Evolutionary conservation across 768 basidiomycete species (phyloP), one percentile per base, ranked within the genome.

Genomic region (Boletus sp.): DNA sequence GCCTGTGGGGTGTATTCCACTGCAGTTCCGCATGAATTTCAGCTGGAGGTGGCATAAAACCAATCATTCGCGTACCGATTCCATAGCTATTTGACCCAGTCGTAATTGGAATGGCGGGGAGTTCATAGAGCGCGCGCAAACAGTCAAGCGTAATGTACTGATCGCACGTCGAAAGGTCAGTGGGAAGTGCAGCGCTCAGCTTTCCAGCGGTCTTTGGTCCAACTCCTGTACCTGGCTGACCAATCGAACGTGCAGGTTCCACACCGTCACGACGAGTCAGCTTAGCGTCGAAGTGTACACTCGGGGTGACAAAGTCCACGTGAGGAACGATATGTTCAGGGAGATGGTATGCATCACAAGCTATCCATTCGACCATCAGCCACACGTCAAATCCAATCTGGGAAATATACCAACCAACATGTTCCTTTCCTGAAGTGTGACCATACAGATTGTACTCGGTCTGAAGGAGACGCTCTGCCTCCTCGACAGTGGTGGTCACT

Each of bases 1-100:
- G 69, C 64, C 49, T 72, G 50, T 12, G 73, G 74, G 8, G 71
- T 70, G 47, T 63, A 74, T 47, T 74, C 73, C 51, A 72, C 71
- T 71, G 30, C 8, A 35, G 15, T 32, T 44, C 18, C 3, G 7
- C 32, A 17, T 17, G 17, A 46, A 11, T 44, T 1, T 47, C 37
- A 50, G n/a, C 17, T 10, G 18, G 33, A 39, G 11, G 48, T 30
- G 48, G 10, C 35, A 12, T n/a, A 11, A 12, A 30, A 50, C 4
- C 12, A 56, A 33, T 18, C 6, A 7, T 41, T 17, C 51, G 35
- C 57, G 44, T 32, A 71, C 69, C 67, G n/a, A 74, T 67, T 32
- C 73, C 71, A 35, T 52, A 72, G 45, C 58, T 70, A 46, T 72
- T 72, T 18, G 33, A 47, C 0, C 29, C 49, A 7, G 62, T 62